Evolutionary conservation across 2,329 filamentous ascomycete species (phyloP).

Genomic region (Chaetomium sp.): DNA sequence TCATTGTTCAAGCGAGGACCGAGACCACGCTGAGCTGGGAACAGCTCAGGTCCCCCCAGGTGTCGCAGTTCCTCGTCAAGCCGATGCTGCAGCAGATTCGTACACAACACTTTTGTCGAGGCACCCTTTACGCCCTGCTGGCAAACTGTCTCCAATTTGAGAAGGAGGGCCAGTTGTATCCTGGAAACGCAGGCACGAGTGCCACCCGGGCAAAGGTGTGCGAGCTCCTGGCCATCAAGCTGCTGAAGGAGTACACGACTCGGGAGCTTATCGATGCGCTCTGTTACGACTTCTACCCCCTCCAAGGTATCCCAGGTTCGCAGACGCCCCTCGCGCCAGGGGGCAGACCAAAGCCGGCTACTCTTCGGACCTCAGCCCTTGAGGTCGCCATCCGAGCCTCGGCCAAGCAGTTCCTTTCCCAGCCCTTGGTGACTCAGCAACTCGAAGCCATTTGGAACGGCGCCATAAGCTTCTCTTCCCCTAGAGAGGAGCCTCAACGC

Average conservation of each 20-base stretch:
- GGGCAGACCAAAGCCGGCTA: constrained; percentile 54
- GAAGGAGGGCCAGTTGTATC: constrained; percentile 81
- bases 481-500: constrained; percentile 81
- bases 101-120: constrained; percentile 78
- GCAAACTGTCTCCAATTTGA: constrained; percentile 92
- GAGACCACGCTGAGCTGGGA: constrained; percentile 95
- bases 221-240: constrained; percentile 84
- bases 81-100: constrained; percentile 91
- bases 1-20: constrained; percentile 79
- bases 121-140: constrained; percentile 86
- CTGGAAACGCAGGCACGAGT: constrained; percentile 81
- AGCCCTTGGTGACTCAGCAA: constrained; percentile 89
- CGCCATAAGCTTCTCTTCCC: constrained; percentile 90
- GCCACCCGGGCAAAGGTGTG: constrained; percentile 85
- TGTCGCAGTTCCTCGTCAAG: constrained; percentile 94
- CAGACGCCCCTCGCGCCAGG: constrained; percentile 46
- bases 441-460: constrained; percentile 98
- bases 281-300: constrained; percentile 91
- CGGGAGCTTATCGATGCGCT: constrained; percentile 90
- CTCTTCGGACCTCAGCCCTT: constrained; percentile 81
- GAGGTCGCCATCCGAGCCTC: constrained; percentile 92
- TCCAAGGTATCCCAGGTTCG: constrained; percentile 71
- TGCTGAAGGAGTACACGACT: constrained; percentile 86
- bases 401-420: constrained; percentile 88
- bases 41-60: constrained; percentile 90